phyloP scores from a whole-genome alignment of 345 rosid species.

The Pugionium dolabratum region DNA sequence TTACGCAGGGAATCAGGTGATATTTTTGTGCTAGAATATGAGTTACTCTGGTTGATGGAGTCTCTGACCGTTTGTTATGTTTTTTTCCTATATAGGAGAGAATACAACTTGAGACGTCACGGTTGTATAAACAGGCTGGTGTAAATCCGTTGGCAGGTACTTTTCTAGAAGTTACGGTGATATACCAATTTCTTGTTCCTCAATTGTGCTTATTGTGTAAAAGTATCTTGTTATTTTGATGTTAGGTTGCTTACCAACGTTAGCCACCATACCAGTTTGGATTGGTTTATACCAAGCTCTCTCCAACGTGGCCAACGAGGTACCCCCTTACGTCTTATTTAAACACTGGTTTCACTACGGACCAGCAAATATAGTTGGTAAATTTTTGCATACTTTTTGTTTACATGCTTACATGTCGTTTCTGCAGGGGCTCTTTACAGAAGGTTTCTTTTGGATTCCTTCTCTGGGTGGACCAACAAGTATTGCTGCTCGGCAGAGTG shows the following conservation, averaged over 20 bases:
- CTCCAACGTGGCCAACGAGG: conserved; percentile 97
- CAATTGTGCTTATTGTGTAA: conserved; percentile 14
- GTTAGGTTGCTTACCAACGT: conserved; percentile 90
- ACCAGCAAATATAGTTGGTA: not conserved
- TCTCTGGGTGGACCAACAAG: conserved; percentile 93
- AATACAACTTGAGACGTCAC: conserved; percentile 93
- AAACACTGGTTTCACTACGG: not conserved
- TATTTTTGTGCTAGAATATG: not conserved
- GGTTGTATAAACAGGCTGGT: conserved; percentile 89
- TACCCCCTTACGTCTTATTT: conserved; percentile 31
- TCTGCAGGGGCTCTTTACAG: conserved; percentile 75
- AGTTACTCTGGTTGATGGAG: not conserved
- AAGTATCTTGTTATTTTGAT: conserved; percentile 28
- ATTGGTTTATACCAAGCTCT: conserved; percentile 99
- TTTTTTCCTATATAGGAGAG: conserved; percentile 63
- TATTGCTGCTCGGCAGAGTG: conserved; percentile 97
- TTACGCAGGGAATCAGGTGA: conserved; percentile 94
- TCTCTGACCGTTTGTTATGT: conserved; percentile 21
- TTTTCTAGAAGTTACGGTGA: not conserved
- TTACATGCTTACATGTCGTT: not conserved
- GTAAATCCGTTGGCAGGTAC: conserved; percentile 97
- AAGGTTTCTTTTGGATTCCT: conserved; percentile 99
- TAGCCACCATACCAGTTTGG: conserved; percentile 95
- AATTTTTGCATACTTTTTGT: not conserved
- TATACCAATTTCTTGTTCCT: not conserved